phyloP scores from a whole-genome alignment of 2,329 filamentous ascomycete genomes.

The Claviceps sp. region DNA sequence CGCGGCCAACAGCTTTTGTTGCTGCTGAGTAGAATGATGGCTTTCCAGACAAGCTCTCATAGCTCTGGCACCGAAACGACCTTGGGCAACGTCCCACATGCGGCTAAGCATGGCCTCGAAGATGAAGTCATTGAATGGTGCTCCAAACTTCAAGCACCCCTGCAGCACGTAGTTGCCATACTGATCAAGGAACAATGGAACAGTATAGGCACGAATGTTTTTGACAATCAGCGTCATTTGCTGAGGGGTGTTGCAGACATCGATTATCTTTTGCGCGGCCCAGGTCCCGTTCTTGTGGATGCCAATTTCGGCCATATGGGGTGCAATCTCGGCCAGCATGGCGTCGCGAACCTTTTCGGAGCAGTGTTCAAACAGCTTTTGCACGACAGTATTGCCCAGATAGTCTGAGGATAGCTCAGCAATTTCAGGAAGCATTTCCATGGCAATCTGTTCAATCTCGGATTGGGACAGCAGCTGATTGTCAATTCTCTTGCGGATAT shows the following conservation, averaged over 20 bases:
- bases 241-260: constrained; percentile 72
- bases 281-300: constrained; percentile 99
- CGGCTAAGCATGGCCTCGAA: constrained; percentile 93
- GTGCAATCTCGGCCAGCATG: constrained; percentile 79
- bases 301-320: constrained; percentile 90
- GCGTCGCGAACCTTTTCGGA: constrained; percentile 80
- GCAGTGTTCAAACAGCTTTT: constrained; percentile 96
- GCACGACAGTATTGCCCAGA: constrained; percentile 96
- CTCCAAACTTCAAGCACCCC: constrained; percentile 83
- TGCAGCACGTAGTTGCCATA: constrained; percentile 98
- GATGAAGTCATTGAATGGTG: constrained; percentile 88
- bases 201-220: constrained; percentile 69
- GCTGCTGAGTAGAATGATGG: constrained; percentile 86
- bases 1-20: constrained; percentile 88
- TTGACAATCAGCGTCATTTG: constrained; percentile 82
- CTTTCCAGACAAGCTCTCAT: constrained; percentile 96
- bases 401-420: constrained; percentile 92
- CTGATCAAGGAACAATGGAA: constrained; percentile 89
- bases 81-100: constrained; percentile 89
- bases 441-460: constrained; percentile 85
- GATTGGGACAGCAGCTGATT: constrained; percentile 75
- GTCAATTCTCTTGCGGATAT: constrained; percentile 95
- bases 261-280: constrained; percentile 98
- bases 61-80: constrained; percentile 84
- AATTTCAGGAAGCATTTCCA: constrained; percentile 92